Conservation (phyloP, 129 eudicot species). For the Tagetes erecta region DNA sequence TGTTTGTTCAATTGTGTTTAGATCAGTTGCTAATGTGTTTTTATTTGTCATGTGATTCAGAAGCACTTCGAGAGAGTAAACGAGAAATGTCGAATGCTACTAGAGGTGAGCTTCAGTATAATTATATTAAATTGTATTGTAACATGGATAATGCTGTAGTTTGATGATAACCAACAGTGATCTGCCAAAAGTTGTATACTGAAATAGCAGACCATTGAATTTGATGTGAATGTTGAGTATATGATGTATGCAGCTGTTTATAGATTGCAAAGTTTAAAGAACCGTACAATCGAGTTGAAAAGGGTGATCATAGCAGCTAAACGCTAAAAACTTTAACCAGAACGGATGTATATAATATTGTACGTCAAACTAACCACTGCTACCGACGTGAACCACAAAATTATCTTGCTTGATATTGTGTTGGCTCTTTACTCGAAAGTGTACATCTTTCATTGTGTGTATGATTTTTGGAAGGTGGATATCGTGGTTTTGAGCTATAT, state of each 20-base stretch:
- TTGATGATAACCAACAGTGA: neutral
- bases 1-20: neutral
- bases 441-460: slow-evolving; percentile 7
- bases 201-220: neutral
- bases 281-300: slow-evolving; percentile 8
- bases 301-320: neutral
- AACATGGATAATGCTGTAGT: neutral
- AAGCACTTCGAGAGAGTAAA: slow-evolving; percentile 92
- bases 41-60: slow-evolving; percentile 42
- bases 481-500: slow-evolving; percentile 16
- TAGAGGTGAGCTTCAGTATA: no score
- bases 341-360: neutral
- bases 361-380: neutral
- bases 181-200: neutral
- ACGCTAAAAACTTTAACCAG: neutral
- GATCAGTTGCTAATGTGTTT: slow-evolving; percentile 1
- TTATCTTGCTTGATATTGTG: neutral
- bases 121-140: neutral
- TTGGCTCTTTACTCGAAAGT: neutral
- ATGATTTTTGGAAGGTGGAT: slow-evolving; percentile 4
- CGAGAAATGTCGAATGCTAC: slow-evolving; percentile 68
- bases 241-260: slow-evolving; percentile 7
- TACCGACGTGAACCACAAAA: slow-evolving; percentile 9
- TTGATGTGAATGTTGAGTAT: slow-evolving; percentile 13
- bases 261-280: neutral